phyloP scores from a whole-genome alignment of 805 yeast species.

The Cyberlindnera euphorbiiphila region DNA sequence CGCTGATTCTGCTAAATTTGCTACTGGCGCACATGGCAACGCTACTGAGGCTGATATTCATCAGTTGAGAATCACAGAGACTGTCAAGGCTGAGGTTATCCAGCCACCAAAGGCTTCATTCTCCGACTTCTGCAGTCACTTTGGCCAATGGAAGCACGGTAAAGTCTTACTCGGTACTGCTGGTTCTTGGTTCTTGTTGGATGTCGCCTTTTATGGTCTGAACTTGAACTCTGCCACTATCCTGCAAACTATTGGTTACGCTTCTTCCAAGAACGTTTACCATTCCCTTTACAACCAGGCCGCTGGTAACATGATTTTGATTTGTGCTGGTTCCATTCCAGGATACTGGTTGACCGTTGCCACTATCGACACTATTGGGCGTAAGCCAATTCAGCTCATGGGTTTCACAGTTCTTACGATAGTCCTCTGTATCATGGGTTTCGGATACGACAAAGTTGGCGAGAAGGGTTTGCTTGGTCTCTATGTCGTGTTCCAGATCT shows the following conservation, averaged over 20 bases:
- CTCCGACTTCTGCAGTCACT: conserved; percentile 67
- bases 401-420: conserved; percentile 73
- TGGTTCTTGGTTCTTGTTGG: conserved; percentile 86
- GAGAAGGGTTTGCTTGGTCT: conserved; percentile 69
- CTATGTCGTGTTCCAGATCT: conserved; percentile 78
- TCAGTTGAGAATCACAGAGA: conserved; percentile 43
- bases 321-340: conserved; percentile 94
- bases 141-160: conserved; percentile 79
- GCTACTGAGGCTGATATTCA: conserved; percentile 44
- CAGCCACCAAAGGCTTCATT: conserved; percentile 79
- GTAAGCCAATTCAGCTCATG: conserved; percentile 75
- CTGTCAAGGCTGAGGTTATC: conserved; percentile 49
- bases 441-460: conserved; percentile 69
- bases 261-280: conserved; percentile 69
- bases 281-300: conserved; percentile 67
- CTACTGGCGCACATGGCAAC: conserved; percentile 47
- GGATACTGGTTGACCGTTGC: conserved; percentile 89
- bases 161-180: conserved; percentile 86
- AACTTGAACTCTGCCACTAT: conserved; percentile 79
- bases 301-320: conserved; percentile 88
- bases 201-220: conserved; percentile 87
- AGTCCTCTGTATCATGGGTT: conserved; percentile 77
- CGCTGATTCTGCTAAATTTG: conserved; percentile 51
- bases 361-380: conserved; percentile 75
- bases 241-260: conserved; percentile 79